Base-by-base conservation (phyloP, 139 green algal genomes). In the Micractinium sp. region DNA sequence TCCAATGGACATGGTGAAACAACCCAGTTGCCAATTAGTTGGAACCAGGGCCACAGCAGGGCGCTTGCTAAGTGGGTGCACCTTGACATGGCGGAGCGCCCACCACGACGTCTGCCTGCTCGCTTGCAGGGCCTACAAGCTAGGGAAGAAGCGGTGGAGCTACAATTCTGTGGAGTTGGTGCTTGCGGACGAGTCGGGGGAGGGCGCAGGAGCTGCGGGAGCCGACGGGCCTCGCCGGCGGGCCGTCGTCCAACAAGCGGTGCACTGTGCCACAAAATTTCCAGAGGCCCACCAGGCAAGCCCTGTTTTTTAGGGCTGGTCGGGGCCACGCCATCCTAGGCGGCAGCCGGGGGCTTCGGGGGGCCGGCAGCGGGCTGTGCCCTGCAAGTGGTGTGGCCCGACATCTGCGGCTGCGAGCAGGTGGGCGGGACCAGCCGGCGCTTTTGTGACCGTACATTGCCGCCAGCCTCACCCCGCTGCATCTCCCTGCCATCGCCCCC, bases 101-200 rank as follows among this genome's bases (percentile, higher is more conserved):
- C 53, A 0, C n/a, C 29, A 9, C 47, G 47, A 56, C n/a, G n/a
- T 16, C 47, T 56, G 47, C 47, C 9, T 56, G 47, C 47, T 56
- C 47, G 47, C 47, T 35, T 69, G 84, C 90, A 93, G 89, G 53
- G 92, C 92, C 0, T 96, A 96, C 83, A 96, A 96, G 89, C 91
- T 96, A 35, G 94, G 94, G 22, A 96, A 95, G 81, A 56, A 83
- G 67, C 91, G 95, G 9, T 96, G 94, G 90, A 93, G 88, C 3
- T 96, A 96, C 90, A 96, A 71, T 71, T 33, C 82, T 31, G 79
- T 93, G 56, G 90, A 94, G 81, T 76, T 96, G n/a, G 20, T 88
- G 53, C 47, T 94, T 12, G 19, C 27, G 0, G 80, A 94, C 31
- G 76, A 82, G 29, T 79, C 39, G 19, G 60, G 16, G 25, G 60